Conservation (phyloP, 2,329 filamentous ascomycete genomes). For the Fusarium multiceps region DNA sequence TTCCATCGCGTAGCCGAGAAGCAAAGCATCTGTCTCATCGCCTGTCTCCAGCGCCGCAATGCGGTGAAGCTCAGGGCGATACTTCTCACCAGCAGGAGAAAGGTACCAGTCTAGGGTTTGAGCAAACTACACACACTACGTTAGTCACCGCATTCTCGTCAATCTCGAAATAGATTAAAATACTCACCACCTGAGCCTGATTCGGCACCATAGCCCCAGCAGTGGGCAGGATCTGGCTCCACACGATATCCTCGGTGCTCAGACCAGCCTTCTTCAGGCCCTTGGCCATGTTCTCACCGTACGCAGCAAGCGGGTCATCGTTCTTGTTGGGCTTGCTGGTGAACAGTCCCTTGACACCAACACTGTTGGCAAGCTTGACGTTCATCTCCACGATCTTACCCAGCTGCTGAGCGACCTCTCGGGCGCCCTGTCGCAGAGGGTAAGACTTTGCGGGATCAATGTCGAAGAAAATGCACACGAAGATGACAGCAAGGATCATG, state of each 20-base stretch:
- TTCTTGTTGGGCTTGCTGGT: conserved; percentile 61
- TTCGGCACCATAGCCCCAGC: conserved; percentile 75
- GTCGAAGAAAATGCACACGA: conserved; percentile 73
- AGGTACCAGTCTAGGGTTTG: conserved; percentile 81
- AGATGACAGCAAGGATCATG: conserved; percentile 73
- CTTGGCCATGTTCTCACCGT: conserved; percentile 74
- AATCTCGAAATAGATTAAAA: conserved; percentile 15
- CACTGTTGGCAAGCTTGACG: conserved; percentile 66
- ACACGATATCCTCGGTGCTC: conserved; percentile 73
- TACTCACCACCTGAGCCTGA: conserved; percentile 72
- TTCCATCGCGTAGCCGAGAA: conserved; percentile 78
- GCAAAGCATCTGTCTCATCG: conserved; percentile 69
- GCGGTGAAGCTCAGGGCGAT: conserved; percentile 70
- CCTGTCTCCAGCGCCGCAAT: conserved; percentile 66
- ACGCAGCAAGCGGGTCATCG: conserved; percentile 67
- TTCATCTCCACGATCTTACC: conserved; percentile 71
- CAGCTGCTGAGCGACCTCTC: conserved; percentile 67
- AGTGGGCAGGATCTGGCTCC: conserved; percentile 76
- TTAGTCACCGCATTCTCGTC: conserved; percentile 30
- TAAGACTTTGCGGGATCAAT: conserved; percentile 75
- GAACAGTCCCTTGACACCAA: conserved; percentile 59
- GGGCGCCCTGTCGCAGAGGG: conserved; percentile 68
- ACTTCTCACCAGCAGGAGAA: conserved; percentile 62
- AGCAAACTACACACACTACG: conserved; percentile 63
- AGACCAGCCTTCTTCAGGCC: conserved; percentile 72